These are phyloP conservation scores for Tympanopsis confertula DNA, from an alignment of 2,329 filamentous ascomycete genomes.

Conservation along the genomic window DNA sequence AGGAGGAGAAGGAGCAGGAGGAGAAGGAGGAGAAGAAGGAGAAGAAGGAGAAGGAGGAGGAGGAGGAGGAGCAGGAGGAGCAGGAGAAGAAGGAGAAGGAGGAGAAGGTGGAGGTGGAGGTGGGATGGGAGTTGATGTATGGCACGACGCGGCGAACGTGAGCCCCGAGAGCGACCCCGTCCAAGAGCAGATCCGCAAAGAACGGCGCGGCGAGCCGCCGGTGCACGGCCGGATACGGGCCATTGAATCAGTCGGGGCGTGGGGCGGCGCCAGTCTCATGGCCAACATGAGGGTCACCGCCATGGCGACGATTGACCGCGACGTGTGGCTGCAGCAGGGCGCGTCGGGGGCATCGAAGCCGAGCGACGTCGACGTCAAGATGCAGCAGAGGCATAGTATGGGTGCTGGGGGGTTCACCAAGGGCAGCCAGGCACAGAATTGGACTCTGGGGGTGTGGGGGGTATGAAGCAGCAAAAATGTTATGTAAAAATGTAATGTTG, in stretches of 20 bases:
- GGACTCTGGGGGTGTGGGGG: constrained; percentile 55
- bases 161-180: constrained; percentile 42
- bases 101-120: constrained; percentile 18
- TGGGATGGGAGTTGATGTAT: constrained; percentile 11
- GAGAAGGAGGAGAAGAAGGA: no score
- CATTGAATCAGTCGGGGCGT: constrained; percentile 60
- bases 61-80: no score
- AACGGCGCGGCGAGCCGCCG: constrained; percentile 23
- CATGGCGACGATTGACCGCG: constrained; percentile 59
- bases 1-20: no score
- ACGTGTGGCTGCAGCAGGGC: constrained; percentile 60
- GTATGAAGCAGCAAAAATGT: constrained; percentile 2
- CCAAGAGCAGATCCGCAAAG: constrained; percentile 39
- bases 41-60: no score
- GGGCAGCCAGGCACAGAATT: constrained; percentile 29
- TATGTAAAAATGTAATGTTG: no score
- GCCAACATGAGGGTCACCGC: constrained; percentile 58
- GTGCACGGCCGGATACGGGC: constrained; percentile 51
- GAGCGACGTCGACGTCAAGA: constrained; percentile 45
- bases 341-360: constrained; percentile 46
- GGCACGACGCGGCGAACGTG: constrained; percentile 27
- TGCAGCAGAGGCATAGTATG: constrained; percentile 51
- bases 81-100: constrained; percentile 7
- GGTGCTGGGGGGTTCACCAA: constrained; percentile 36
- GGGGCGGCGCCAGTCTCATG: constrained; percentile 63